Conservation (phyloP, 495 filamentous ascomycete species). For the Podospora comata region DNA sequence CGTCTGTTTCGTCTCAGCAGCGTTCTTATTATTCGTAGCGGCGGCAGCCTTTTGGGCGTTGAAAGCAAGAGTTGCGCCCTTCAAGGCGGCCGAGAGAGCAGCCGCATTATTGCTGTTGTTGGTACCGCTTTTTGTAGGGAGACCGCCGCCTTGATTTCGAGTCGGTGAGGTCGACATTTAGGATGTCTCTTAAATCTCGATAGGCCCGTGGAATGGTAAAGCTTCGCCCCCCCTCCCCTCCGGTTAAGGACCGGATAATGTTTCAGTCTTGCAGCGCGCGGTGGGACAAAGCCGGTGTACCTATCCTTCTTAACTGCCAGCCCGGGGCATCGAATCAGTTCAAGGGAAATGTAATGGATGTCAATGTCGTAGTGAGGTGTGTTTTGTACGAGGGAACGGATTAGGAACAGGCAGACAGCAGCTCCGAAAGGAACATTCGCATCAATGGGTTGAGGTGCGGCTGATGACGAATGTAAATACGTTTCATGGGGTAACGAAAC, state of each 20-base stretch:
- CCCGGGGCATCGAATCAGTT: too few species aligned
- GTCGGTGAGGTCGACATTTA: slow-evolving; percentile 1
- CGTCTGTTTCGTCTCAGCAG: not conserved
- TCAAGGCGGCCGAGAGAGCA: slow-evolving; percentile 38
- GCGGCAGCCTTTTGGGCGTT: slow-evolving; percentile 25
- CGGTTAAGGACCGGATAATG: not conserved
- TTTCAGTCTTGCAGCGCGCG: not conserved
- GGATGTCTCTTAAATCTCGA: not conserved
- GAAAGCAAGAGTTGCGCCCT: slow-evolving; percentile 48
- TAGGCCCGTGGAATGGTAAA: not conserved
- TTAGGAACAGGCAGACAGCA: not conserved
- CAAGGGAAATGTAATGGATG: not conserved
- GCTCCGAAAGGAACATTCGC: not conserved
- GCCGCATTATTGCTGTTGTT: slow-evolving; percentile 16
- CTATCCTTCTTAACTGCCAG: not conserved
- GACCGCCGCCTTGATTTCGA: slow-evolving; percentile 2
- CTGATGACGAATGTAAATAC: not conserved
- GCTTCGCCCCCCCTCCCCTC: too few species aligned
- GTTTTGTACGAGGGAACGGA: not conserved
- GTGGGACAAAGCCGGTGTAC: not conserved
- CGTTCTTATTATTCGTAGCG: not conserved
- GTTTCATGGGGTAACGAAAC: not conserved
- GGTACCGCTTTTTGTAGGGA: not conserved
- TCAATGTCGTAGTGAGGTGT: not conserved
- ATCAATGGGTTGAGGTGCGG: not conserved